Evolutionary conservation across 257 asterid genomes (phyloP).

Genomic region (Thymus quinquecostatus): DNA sequence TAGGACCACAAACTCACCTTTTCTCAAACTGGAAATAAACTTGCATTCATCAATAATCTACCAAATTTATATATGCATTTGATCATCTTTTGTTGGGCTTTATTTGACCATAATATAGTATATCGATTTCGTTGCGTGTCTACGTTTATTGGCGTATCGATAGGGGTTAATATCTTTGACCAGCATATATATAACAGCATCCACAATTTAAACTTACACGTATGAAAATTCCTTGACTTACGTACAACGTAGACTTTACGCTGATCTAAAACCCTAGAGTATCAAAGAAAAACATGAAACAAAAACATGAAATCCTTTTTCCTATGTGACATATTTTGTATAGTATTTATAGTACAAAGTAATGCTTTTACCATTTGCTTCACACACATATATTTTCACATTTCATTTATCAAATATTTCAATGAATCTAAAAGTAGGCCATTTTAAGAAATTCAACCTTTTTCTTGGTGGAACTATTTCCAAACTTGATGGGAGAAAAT

Average conservation of each 20-base stretch:
- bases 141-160: too few species aligned
- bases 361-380: not conserved
- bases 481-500: conserved; percentile 14
- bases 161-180: too few species aligned
- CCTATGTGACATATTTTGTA: not conserved
- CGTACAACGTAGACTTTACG: too few species aligned
- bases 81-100: not conserved
- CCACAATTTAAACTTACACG: too few species aligned
- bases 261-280: too few species aligned
- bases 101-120: not conserved
- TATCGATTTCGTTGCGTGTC: too few species aligned
- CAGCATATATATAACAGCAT: too few species aligned
- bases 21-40: conserved; percentile 19
- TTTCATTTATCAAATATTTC: not conserved
- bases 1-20: conserved; percentile 45
- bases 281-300: too few species aligned
- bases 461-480: conserved; percentile 6
- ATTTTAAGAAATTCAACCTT: not conserved
- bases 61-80: not conserved
- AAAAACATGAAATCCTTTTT: too few species aligned
- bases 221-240: too few species aligned
- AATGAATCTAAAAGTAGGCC: conserved; percentile 22
- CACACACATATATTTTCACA: not conserved
- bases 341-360: not conserved
- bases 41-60: conserved; percentile 6